phyloP scores from a whole-genome alignment of 306 rosid species.

The Trifolium pratense region DNA sequence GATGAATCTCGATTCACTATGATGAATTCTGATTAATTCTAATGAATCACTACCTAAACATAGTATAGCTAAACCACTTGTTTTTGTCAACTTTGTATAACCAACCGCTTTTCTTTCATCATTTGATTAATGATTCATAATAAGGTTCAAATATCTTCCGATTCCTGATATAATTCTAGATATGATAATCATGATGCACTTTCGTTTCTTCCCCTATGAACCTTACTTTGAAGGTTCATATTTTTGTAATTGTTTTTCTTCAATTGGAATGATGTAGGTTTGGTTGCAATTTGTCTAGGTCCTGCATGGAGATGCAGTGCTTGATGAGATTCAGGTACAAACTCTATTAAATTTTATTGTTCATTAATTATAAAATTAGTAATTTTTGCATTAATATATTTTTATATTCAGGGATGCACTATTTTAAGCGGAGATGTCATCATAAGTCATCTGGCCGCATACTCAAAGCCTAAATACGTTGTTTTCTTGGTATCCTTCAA shows the following conservation, averaged over 20 bases:
- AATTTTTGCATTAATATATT: not conserved
- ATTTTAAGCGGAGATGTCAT: slow-evolving; percentile 95
- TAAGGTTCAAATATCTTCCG: not conserved
- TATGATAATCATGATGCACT: not conserved
- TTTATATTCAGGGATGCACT: slow-evolving; percentile 71
- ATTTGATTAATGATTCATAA: not conserved
- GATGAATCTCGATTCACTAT: not conserved
- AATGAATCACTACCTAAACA: not conserved
- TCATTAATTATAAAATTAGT: not conserved
- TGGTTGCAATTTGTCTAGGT: slow-evolving; percentile 55
- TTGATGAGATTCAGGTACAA: slow-evolving; percentile 74
- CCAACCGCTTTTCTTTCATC: not conserved
- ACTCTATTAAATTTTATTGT: slow-evolving; percentile 36
- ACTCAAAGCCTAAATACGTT: slow-evolving; percentile 74
- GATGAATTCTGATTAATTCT: not conserved
- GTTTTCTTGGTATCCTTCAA: slow-evolving; percentile 50
- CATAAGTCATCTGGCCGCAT: slow-evolving; percentile 82
- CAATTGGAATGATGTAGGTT: slow-evolving; percentile 7
- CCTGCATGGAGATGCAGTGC: slow-evolving; percentile 94
- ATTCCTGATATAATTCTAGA: not conserved
- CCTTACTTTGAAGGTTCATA: slow-evolving; percentile 12
- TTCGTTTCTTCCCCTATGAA: not conserved
- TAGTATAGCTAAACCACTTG: not conserved
- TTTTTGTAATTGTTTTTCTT: slow-evolving; percentile 14
- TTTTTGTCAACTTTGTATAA: not conserved